Evolutionary conservation across 495 filamentous ascomycete genomes (phyloP).

Genomic region (Trichoderma erinaceum): DNA sequence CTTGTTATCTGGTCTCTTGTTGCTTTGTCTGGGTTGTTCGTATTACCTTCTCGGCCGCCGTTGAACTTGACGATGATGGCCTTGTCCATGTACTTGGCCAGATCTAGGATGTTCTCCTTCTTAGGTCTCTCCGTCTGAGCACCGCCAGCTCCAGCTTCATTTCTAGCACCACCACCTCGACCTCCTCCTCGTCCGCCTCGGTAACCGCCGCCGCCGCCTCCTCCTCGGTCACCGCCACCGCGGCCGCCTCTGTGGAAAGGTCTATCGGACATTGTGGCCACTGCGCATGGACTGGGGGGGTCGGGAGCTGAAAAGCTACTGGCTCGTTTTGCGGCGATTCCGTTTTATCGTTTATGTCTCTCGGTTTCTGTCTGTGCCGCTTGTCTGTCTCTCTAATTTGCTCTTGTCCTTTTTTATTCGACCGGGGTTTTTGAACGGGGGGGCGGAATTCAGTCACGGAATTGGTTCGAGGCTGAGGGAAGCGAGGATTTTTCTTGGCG

Average conservation of each 20-base stretch:
- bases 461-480: too few species aligned
- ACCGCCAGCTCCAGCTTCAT: conserved; percentile 28
- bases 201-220: conserved; percentile 37
- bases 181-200: conserved; percentile 39
- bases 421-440: too few species aligned
- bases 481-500: too few species aligned
- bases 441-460: too few species aligned
- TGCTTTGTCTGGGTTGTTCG: background rate
- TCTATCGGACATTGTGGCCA: conserved; percentile 58
- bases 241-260: conserved; percentile 39
- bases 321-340: too few species aligned
- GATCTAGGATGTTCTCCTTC: conserved; percentile 96
- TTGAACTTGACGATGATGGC: conserved; percentile 92
- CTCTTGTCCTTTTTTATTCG: too few species aligned
- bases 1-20: background rate
- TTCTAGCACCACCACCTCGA: conserved; percentile 35
- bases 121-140: conserved; percentile 63
- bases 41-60: conserved; percentile 82
- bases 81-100: conserved; percentile 95
- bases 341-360: too few species aligned
- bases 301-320: too few species aligned
- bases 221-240: conserved; percentile 34
- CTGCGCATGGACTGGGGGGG: background rate
- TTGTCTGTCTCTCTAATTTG: too few species aligned
- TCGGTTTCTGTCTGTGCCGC: too few species aligned